Base-by-base conservation (phyloP, 345 rosid species). In the Lagerstroemia speciosa region DNA sequence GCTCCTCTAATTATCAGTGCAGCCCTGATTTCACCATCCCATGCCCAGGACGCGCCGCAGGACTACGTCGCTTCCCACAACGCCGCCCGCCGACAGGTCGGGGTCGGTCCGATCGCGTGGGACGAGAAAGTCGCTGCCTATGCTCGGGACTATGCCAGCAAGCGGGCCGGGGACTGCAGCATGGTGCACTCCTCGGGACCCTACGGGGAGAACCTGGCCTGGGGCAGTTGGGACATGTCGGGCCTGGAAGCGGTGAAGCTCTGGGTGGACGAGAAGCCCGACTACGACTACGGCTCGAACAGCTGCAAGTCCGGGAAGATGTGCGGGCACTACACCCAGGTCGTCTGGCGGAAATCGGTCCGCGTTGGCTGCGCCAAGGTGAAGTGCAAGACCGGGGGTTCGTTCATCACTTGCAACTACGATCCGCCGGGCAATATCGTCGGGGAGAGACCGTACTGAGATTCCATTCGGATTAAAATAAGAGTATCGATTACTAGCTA, bases 321-420 rank as follows among this genome's bases (percentile, higher is more conserved):
- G 19, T 82, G 81, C 57, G 10, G 45, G 41, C 85, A 79, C 77
- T n/a, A n/a, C n/a, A n/a, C n/a, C n/a, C n/a, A n/a, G n/a, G n/a
- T n/a, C n/a, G n/a, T n/a, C n/a, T n/a, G 85, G 81, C 5, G 62
- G 0, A 24, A 73, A 2, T 65, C 76, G 0, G 1, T 50, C 22
- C 43, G 60, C 10, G 2, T 82, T 0, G 78, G 85, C 0, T 77
- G 81, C 12, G 76, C 61, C n/a, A 75, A 55, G 33, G 74, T 62
- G 14, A 24, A 53, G 27, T 82, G 83, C 60, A 15, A 20, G 11
- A 79, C 69, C 8, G 76, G 74, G 20, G 70, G 80, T 64, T 16
- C 22, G 68, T 77, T 69, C 33, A 31, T 77, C 9, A 66, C 63
- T 29, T 73, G 80, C 62, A 77, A 6, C 53, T 77, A 77, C 5